These are phyloP conservation scores for Kwoniella europaea DNA, from an alignment of 768 basidiomycete species.

Conservation along the genomic window DNA sequence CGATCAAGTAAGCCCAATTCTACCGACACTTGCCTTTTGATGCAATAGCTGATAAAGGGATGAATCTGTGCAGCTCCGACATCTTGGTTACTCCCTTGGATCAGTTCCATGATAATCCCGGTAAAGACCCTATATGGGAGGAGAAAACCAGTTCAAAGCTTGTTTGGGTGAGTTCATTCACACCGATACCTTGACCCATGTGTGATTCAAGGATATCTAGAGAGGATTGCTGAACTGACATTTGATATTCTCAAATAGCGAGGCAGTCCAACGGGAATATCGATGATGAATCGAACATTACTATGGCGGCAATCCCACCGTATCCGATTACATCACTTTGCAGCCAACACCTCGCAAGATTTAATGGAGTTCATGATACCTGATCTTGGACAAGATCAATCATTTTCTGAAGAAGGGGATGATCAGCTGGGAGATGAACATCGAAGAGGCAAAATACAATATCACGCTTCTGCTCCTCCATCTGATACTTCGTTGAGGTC, in stretches of 20 bases:
- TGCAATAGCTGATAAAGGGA: not conserved
- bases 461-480: conserved; percentile 12
- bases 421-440: not conserved
- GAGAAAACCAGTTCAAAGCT: conserved; percentile 47
- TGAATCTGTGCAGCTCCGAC: conserved; percentile 46
- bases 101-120: conserved; percentile 49
- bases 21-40: no score
- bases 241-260: conserved; percentile 22
- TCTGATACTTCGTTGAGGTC: not conserved
- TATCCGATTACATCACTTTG: conserved; percentile 52
- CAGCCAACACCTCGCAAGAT: conserved; percentile 43
- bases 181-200: no score
- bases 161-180: conserved; percentile 52
- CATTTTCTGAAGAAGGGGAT: conserved; percentile 8
- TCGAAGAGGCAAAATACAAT: not conserved
- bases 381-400: conserved; percentile 33
- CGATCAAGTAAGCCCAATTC: conserved; percentile 50
- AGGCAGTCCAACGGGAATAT: conserved; percentile 56
- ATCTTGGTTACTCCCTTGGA: conserved; percentile 57
- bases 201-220: no score
- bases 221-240: no score
- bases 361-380: conserved; percentile 41
- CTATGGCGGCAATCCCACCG: conserved; percentile 54
- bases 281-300: conserved; percentile 51
- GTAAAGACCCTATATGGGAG: conserved; percentile 53